Conservation (phyloP, 2,329 filamentous ascomycete species). For the Aspergillus luchuensis region DNA sequence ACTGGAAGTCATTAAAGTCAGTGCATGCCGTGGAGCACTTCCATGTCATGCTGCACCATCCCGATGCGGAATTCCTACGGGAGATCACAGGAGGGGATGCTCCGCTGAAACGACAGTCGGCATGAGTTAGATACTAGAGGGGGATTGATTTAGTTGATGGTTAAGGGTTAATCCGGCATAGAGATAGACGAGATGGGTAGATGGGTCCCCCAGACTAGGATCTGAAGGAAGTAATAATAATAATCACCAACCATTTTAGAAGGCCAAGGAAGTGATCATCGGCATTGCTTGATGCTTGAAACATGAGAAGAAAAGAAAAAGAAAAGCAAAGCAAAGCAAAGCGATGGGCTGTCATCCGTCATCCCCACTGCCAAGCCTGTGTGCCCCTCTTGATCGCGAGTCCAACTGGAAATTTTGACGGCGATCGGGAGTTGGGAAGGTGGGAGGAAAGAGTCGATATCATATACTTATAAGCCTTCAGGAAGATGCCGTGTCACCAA, state of each 20-base stretch:
- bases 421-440: background rate
- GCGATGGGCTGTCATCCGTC: background rate
- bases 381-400: conserved; percentile 8
- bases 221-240: background rate
- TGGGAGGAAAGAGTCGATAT: background rate
- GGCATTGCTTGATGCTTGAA: background rate
- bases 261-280: background rate
- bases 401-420: background rate
- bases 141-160: background rate
- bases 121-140: background rate
- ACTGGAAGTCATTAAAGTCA: conserved; percentile 83
- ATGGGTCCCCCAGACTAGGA: background rate
- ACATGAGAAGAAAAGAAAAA: background rate
- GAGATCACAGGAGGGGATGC: conserved; percentile 74
- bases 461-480: background rate
- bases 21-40: conserved; percentile 89
- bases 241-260: background rate
- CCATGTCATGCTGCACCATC: conserved; percentile 85
- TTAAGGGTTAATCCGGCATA: no score
- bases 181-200: no score
- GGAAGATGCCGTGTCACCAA: background rate
- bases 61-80: conserved; percentile 68
- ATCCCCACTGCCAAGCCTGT: conserved; percentile 22
- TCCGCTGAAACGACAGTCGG: conserved; percentile 44
- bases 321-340: no score